Percentiles rank a stretch among this genome's conserved stretches.
Evolutionary conservation across 768 basidiomycete genomes (phyloP).

Genomic region (Tylopilus vinaceipallidus): DNA sequence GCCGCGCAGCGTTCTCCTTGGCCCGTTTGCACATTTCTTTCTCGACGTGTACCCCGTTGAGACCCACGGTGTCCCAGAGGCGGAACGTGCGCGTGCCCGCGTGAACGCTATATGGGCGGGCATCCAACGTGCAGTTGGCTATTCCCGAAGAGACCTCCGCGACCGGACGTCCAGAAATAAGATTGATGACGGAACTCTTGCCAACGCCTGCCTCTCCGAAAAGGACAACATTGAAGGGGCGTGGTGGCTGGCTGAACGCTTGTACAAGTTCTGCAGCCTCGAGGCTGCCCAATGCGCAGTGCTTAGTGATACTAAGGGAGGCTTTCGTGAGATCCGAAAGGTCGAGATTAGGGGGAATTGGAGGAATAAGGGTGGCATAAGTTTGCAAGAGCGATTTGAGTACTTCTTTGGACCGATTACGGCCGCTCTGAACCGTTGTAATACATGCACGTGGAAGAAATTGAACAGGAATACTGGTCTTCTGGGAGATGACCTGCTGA

Average conservation of each 20-base stretch:
- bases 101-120: not conserved
- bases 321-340: not conserved
- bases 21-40: not conserved
- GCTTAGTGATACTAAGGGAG: not conserved
- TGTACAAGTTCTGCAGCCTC: not conserved
- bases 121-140: not conserved
- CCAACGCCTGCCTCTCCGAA: constrained; percentile 32
- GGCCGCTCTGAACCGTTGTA: not conserved
- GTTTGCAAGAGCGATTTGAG: not conserved
- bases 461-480: not conserved
- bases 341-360: not conserved
- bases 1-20: constrained; percentile 7
- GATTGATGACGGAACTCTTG: constrained; percentile 31
- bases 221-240: constrained; percentile 28
- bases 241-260: not conserved
- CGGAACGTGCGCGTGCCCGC: not conserved
- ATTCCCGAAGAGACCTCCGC: not conserved
- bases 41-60: not conserved
- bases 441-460: not conserved
- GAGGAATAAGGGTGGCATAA: not conserved
- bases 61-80: constrained; percentile 2
- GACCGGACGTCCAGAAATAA: not conserved
- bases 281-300: not conserved
- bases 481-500: constrained; percentile 10
- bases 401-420: not conserved